Base-by-base conservation (phyloP, 768 basidiomycete genomes). In the Termitomyces sp. region DNA sequence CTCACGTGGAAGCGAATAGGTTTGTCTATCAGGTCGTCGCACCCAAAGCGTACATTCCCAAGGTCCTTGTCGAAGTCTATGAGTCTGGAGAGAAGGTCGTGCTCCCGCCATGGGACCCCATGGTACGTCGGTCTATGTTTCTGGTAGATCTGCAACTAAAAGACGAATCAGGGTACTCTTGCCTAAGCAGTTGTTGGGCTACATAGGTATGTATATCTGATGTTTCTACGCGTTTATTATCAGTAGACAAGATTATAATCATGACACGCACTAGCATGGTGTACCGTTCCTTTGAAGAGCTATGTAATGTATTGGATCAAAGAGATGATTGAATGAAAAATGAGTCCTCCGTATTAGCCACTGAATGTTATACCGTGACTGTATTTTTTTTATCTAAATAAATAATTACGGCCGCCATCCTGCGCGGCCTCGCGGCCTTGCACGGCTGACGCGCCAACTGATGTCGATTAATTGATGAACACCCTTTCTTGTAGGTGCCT, bases 21-120 rank as follows among this genome's bases (percentile, higher is more conserved):
- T 94, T 86, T 70, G 92, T 96, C 34, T 98, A 94, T 76, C 96
- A 98, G 74, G 87, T 96, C 31, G 96, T 97, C 11, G 85, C 92
- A 17, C 93, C 92, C 55, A 89, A 88, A 73, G 79, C 82, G 36
- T 74, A 94, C 61, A 92, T 93, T 17, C 86, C 90, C 14, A 88
- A 84, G 72, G 87, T 93, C 40, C 88, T 95, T 59, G 86, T 91
- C 37, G 84, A 87, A 69, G 85, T 98, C 15, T 89, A 84, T 60
- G 93, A 98, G 67, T 72, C 79, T 9, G 86, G 81, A 3, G 79
- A 93, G 38, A 74, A 77, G 63, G 72, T 82, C 25, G 86, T 91
- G 31, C 77, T 97, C n/a, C 87, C 92, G 2, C 82, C 90, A 37
- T 98, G 94, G 94, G 96, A 98, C 72, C 92, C 92, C 4, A 89